Evolutionary conservation across 2,329 filamentous ascomycete genomes (phyloP), one percentile per base, ranked within the genome.

Genomic region (Hysterium pulicare): DNA sequence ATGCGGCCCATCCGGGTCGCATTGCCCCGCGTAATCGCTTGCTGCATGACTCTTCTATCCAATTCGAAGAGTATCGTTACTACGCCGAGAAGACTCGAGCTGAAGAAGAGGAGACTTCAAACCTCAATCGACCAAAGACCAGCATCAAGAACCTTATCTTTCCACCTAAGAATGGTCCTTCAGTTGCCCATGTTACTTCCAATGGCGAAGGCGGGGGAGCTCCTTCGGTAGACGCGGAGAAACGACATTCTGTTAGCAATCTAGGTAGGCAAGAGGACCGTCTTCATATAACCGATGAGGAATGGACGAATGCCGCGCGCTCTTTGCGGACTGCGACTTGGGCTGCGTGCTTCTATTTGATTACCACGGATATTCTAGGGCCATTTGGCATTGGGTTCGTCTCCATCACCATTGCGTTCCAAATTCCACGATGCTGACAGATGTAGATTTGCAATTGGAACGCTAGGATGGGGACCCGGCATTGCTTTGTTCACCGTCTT

Each of bases 311-410:
- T 23, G 62, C 62, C 17, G 53, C 57, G 9, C 50, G 62, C 28
- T 61, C 62, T 30, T 47, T 59, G 21, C 45, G 62, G 5, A 64
- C 59, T 9, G 62, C 62, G 4, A 55, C 50, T 6, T 61, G 57
- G 53, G 55, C 57, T 10, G 55, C 60, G 6, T 47, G 57, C 42
- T 73, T 74, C 55, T 75, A 68, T 48, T 49, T 71, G 28, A 70
- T 71, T 47, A 71, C 69, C 2, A 71, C 68, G 6, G 68, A 71
- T 40, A 60, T 67, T 34, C 54, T 68, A 1, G 64, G 64, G 6
- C 61, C 61, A 2, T 63, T 50, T 50, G 56, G 48, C 28, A 55
- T 59, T 11, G 60, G 60, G 7, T 64, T 53, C 50, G 54, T 55
- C 2, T 46, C 60, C 15, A 39, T 47, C 5, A 34, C 31, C 31